These are phyloP conservation scores for Talaromyces thailandensis DNA, from an alignment of 495 filamentous ascomycete genomes.

Conservation along the genomic window DNA sequence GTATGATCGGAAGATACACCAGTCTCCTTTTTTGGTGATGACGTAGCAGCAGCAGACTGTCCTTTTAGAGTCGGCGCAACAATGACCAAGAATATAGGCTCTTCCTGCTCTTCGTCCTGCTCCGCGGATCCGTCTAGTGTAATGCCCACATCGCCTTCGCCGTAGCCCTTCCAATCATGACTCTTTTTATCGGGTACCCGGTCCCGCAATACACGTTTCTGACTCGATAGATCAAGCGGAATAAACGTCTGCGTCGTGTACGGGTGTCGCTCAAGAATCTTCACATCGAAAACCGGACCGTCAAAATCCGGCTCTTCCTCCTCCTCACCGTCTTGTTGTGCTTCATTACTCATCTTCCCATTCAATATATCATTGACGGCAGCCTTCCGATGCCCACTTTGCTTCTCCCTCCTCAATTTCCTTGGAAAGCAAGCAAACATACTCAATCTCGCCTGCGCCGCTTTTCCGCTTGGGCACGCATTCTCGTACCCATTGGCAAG, in stretches of 20 bases:
- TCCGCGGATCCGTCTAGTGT: background rate
- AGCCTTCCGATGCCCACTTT: background rate
- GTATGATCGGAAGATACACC: background rate
- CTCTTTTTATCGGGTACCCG: slow-evolving; percentile 1
- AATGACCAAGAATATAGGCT: slow-evolving; percentile 66
- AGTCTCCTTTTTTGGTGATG: slow-evolving; percentile 2
- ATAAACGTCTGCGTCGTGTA: slow-evolving; percentile 91
- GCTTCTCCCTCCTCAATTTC: slow-evolving; percentile 22
- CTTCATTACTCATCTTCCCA: background rate
- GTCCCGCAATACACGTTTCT: slow-evolving; percentile 8
- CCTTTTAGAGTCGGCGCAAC: slow-evolving; percentile 65
- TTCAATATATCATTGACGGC: background rate
- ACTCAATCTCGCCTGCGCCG: slow-evolving; percentile 60
- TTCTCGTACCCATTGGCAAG: slow-evolving; percentile 55
- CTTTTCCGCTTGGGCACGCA: slow-evolving; percentile 50
- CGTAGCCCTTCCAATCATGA: slow-evolving; percentile 10
- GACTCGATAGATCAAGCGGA: slow-evolving; percentile 53
- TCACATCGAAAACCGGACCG: slow-evolving; percentile 49
- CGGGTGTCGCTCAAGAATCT: slow-evolving; percentile 84
- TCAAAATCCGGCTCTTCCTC: slow-evolving; percentile 10
- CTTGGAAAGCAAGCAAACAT: slow-evolving; percentile 86
- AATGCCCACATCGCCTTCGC: slow-evolving; percentile 13
- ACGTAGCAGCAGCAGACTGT: slow-evolving; percentile 22
- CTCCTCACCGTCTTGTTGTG: slow-evolving; percentile 10
- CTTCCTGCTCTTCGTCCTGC: slow-evolving; percentile 11